Percentiles rank a stretch among this genome's conserved stretches.
Evolutionary conservation across 1,284 basidiomycete genomes (phyloP).

Genomic region (Microbotryum silenes-acaulis): DNA sequence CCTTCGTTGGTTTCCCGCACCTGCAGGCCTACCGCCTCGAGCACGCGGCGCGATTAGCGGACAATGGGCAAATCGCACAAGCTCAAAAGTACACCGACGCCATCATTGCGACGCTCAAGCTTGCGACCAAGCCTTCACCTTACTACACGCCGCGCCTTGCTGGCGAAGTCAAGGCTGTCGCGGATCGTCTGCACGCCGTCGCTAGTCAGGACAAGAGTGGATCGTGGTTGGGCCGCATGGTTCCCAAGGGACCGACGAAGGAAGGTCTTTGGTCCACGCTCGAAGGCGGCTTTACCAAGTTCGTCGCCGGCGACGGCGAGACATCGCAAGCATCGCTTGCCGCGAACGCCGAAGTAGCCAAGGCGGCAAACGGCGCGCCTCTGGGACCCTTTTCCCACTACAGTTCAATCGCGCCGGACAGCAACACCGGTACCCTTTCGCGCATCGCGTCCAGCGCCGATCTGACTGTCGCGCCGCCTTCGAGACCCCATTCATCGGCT

Average conservation of each 20-base stretch:
- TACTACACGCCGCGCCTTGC: slow-evolving; percentile 61
- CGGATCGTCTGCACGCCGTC: slow-evolving; percentile 70
- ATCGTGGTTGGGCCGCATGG: slow-evolving; percentile 73
- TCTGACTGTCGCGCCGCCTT: slow-evolving; percentile 8
- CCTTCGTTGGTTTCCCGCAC: slow-evolving; percentile 72
- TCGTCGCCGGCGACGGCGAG: slow-evolving; percentile 80
- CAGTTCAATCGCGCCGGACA: slow-evolving; percentile 78
- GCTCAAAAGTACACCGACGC: slow-evolving; percentile 82
- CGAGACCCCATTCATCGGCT: slow-evolving; percentile 2
- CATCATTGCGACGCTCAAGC: slow-evolving; percentile 59
- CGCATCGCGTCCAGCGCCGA: slow-evolving; percentile 38
- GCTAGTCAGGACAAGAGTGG: slow-evolving; percentile 58
- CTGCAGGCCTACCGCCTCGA: slow-evolving; percentile 82
- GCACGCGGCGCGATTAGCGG: slow-evolving; percentile 64
- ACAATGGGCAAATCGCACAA: slow-evolving; percentile 38
- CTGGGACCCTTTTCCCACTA: slow-evolving; percentile 89
- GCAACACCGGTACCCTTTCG: slow-evolving; percentile 38
- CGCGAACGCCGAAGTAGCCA: slow-evolving; percentile 35
- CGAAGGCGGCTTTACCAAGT: slow-evolving; percentile 88
- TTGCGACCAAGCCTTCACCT: slow-evolving; percentile 52
- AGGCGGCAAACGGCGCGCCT: slow-evolving; percentile 35
- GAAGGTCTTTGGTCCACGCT: slow-evolving; percentile 89
- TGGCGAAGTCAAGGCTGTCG: slow-evolving; percentile 70
- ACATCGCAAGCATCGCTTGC: slow-evolving; percentile 37
- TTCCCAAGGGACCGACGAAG: slow-evolving; percentile 71